A percentile compares a stretch with the other conserved stretches of the same genome.
Evolutionary conservation across 2,329 filamentous ascomycete species (phyloP).

Genomic region (Cordyceps cicadae): DNA sequence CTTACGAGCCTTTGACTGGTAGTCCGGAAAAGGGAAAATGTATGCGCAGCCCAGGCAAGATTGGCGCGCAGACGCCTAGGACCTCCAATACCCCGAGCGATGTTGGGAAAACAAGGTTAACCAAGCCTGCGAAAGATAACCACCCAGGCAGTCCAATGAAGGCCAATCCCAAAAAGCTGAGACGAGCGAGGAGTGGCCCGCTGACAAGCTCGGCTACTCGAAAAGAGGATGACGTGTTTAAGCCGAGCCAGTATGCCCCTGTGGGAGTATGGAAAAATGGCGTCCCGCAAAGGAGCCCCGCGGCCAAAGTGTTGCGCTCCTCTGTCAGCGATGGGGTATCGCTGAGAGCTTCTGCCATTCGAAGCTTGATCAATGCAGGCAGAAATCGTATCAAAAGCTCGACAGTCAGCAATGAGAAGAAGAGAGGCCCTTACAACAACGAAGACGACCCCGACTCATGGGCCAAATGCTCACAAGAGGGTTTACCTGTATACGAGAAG

Average conservation of each 20-base stretch:
- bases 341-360: slow-evolving; percentile 7
- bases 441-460: neutral
- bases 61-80: neutral
- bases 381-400: slow-evolving; percentile 3
- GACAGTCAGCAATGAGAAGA: neutral
- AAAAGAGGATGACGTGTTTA: slow-evolving; percentile 1
- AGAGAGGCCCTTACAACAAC: neutral
- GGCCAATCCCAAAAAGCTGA: neutral
- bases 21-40: neutral
- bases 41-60: neutral
- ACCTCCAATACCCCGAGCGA: neutral
- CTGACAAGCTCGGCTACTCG: neutral
- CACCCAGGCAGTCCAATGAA: neutral
- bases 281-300: slow-evolving; percentile 1
- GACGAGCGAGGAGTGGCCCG: slow-evolving; percentile 2
- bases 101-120: neutral
- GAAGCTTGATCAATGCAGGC: slow-evolving; percentile 5
- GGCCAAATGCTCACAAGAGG: slow-evolving; percentile 2
- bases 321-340: slow-evolving; percentile 8
- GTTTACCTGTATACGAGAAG: neutral
- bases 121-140: neutral
- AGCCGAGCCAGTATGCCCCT: neutral
- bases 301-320: slow-evolving; percentile 5
- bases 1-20: neutral
- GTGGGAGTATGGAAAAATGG: slow-evolving; percentile 9